Evolutionary conservation across 306 rosid species (phyloP), one percentile per base, ranked within the genome.

Genomic region (Dryas alaskensis): DNA sequence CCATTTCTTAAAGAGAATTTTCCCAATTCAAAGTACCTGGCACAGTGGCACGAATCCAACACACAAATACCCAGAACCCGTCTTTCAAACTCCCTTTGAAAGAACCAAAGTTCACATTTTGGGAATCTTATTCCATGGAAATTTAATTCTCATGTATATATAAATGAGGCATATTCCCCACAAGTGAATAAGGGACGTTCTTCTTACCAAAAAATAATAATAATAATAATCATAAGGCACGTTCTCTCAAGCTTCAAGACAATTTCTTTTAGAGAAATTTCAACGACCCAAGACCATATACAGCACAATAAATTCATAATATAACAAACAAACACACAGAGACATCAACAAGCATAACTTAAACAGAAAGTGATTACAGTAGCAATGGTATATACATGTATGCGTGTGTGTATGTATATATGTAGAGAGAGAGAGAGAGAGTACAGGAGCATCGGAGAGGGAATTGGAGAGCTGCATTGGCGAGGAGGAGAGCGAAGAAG

Each of bases 361-460:
- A 5, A 40, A 42, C 45, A 46, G 13, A 31, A 19, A 2, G 45
- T 31, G 31, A 50, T 4, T 51, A 4, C 40, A n/a, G 17, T 22
- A 5, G 12, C 8, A 31, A 63, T 7, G 6, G 47, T 11, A 31
- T 31, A 31, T 31, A 1, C 1, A 31, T 31, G 37, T 31, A 31
- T 31, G 2, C 37, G 37, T 31, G 37, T 31, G 37, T 31, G 37
- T 31, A 31, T 31, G 37, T 31, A 31, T 31, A 31, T 9, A 50
- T 10, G 53, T 0, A 59, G 66, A 61, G 72, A 51, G 66, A 72
- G 80, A 50, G 64, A 64, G 79, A 60, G 84, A 43, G 69, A 71
- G 73, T 89, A 92, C 98, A 75, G 73, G 72, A 72, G 75, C 60
- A 76, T 53, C 16, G 90, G 87, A 19, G 84, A 78, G 61, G 92